Conservation (phyloP, 805 yeast species). For the Candida nitratophila region DNA sequence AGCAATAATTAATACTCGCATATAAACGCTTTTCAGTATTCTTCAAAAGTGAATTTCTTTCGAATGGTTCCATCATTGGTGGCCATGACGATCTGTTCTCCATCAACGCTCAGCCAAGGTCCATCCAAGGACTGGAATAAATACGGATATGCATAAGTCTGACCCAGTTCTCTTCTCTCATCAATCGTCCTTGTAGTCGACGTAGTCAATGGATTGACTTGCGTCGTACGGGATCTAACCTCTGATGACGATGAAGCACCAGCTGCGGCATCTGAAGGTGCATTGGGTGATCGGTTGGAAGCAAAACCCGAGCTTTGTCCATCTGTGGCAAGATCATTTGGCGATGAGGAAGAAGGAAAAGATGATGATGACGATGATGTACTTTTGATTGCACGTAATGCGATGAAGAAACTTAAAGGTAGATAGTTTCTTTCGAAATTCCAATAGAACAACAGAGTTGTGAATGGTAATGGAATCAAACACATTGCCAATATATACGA, state of each 20-base stretch:
- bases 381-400: slow-evolving; percentile 62
- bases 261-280: neutral
- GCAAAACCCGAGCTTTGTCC: neutral
- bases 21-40: no score
- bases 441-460: slow-evolving; percentile 62
- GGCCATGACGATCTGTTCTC: slow-evolving; percentile 43
- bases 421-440: slow-evolving; percentile 74
- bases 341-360: no score
- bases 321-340: neutral
- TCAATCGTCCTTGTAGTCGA: slow-evolving; percentile 52
- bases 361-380: no score
- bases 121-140: slow-evolving; percentile 68
- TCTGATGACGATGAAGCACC: neutral
- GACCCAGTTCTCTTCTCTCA: slow-evolving; percentile 66
- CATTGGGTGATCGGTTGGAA: neutral
- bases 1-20: no score
- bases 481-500: slow-evolving; percentile 71
- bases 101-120: slow-evolving; percentile 73
- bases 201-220: slow-evolving; percentile 6
- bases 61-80: slow-evolving; percentile 28
- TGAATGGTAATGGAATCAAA: slow-evolving; percentile 68
- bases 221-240: neutral
- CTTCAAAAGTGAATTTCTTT: slow-evolving; percentile 21
- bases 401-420: slow-evolving; percentile 81
- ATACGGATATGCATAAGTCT: slow-evolving; percentile 73